A percentile compares a stretch with the other conserved stretches of the same genome.
Conservation (phyloP, 495 filamentous ascomycete genomes). For the Letharia columbiana region DNA sequence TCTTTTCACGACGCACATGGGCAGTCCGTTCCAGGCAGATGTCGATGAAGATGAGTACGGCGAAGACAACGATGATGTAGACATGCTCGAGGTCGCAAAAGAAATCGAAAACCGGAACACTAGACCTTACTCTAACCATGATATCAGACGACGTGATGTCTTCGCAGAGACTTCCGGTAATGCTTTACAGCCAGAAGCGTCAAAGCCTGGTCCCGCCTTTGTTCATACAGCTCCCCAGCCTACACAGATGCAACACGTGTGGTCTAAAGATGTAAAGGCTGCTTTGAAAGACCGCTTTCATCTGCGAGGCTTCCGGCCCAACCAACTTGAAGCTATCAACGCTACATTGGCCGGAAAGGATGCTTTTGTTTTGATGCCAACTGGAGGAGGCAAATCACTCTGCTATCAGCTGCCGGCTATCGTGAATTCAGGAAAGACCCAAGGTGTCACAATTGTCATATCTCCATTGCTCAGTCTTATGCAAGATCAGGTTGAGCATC, state of each 20-base stretch:
- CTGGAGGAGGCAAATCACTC: constrained; percentile 90
- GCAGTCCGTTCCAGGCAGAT: constrained; percentile 30
- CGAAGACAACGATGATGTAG: constrained; percentile 58
- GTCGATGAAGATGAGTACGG: constrained; percentile 50
- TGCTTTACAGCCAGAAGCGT: constrained; percentile 17
- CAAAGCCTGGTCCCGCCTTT: constrained; percentile 14
- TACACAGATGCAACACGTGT: constrained; percentile 48
- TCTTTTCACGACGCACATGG: constrained; percentile 42
- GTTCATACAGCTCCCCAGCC: constrained; percentile 16
- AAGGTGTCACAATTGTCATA: constrained; percentile 83
- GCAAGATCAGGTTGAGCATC: constrained; percentile 86
- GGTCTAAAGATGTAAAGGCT: constrained; percentile 77
- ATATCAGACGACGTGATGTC: constrained; percentile 33
- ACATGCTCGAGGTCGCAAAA: constrained; percentile 55
- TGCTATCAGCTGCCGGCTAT: constrained; percentile 94
- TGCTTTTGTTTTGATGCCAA: constrained; percentile 93
- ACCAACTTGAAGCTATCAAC: constrained; percentile 94
- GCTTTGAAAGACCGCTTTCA: constrained; percentile 72
- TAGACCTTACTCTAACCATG: constrained; percentile 24
- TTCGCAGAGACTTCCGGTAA: constrained; percentile 53
- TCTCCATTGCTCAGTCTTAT: constrained; percentile 94
- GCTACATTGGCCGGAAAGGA: constrained; percentile 80
- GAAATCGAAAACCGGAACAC: constrained; percentile 44
- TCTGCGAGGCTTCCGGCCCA: constrained; percentile 75
- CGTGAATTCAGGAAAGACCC: constrained; percentile 68